phyloP scores from a whole-genome alignment of 1,284 basidiomycete species.

The Trichosporon sp. region DNA sequence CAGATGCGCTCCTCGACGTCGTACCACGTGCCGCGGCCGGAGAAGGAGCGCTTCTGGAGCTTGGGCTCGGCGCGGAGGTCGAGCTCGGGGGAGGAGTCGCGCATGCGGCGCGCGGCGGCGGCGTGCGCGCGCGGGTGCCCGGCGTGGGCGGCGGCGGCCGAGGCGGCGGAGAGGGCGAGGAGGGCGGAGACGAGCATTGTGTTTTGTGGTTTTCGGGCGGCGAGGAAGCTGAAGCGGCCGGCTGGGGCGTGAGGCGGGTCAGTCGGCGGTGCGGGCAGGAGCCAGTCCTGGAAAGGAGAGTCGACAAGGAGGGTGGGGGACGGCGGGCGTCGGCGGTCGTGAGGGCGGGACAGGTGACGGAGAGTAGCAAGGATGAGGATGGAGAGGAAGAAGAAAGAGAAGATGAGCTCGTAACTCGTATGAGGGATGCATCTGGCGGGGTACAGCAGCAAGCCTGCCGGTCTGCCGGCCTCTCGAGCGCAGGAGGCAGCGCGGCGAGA shows the following conservation, averaged over 20 bases:
- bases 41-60: background rate
- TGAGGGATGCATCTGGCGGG: background rate
- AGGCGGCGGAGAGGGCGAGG: background rate
- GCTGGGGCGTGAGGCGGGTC: background rate
- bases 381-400: background rate
- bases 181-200: background rate
- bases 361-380: background rate
- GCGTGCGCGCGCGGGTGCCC: conserved; percentile 16
- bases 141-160: conserved; percentile 15
- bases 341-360: background rate
- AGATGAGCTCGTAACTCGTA: background rate
- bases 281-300: background rate
- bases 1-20: conserved; percentile 2
- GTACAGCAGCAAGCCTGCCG: background rate
- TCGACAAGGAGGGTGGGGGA: background rate
- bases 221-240: background rate
- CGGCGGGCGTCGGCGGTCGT: background rate
- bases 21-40: background rate
- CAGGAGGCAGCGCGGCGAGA: too few relatives aligned
- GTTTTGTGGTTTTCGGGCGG: background rate
- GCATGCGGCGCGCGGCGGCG: conserved; percentile 15
- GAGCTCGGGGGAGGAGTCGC: background rate
- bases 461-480: background rate
- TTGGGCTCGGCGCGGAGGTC: background rate
- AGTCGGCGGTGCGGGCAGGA: background rate